phyloP scores from a whole-genome alignment of 179 eudicot genomes.

The Silene noctiflora region DNA sequence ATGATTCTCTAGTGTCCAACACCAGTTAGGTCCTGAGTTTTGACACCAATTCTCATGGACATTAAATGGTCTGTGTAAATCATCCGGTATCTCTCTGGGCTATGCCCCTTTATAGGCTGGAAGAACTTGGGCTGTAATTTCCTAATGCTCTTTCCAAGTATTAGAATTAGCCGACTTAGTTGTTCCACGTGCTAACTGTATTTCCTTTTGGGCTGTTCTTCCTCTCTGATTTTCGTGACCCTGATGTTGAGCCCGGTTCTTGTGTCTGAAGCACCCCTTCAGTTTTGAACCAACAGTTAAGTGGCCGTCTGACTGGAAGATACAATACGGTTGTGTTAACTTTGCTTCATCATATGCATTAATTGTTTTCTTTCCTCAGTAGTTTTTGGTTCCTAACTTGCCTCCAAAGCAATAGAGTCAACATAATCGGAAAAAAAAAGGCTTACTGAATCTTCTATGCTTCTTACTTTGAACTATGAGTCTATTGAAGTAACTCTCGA shows the following conservation, averaged over 20 bases:
- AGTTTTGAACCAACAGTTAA: neutral
- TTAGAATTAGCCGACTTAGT: too few relatives aligned
- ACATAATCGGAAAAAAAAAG: neutral
- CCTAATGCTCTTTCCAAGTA: too few relatives aligned
- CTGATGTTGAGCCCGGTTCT: neutral
- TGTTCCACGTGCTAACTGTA: neutral
- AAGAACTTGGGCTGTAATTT: too few relatives aligned
- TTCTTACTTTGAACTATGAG: neutral
- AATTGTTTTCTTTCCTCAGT: neutral
- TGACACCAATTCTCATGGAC: too few relatives aligned
- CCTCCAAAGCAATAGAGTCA: neutral
- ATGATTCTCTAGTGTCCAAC: too few relatives aligned
- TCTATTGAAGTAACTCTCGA: neutral
- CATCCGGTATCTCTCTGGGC: too few relatives aligned
- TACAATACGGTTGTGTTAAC: neutral
- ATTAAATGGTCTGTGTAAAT: too few relatives aligned
- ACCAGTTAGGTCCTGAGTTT: too few relatives aligned
- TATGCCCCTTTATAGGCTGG: too few relatives aligned
- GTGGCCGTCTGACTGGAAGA: neutral
- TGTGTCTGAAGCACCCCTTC: neutral
- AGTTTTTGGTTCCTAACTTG: neutral
- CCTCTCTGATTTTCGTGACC: neutral
- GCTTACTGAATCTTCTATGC: neutral
- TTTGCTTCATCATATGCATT: neutral
- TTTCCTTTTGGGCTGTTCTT: neutral